Base-by-base conservation (phyloP, 192 early-diverging fungal genomes). In the Geosiphon pyriformis region DNA sequence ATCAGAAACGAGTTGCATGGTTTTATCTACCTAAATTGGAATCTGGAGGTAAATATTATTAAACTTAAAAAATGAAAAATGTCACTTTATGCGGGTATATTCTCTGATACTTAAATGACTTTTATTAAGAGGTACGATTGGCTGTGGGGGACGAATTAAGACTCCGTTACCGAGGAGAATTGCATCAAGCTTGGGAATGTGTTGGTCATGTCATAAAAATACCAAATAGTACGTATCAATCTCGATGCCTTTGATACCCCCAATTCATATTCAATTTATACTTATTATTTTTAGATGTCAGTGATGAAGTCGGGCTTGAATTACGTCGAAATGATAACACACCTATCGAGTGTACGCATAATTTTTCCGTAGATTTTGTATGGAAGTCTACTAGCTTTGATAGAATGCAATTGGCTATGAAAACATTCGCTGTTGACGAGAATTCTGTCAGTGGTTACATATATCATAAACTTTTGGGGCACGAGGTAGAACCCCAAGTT, bases 381-480 rank as follows among this genome's bases (percentile, higher is more conserved):
- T 99, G 95, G 95, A 98, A 98, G 78, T 89, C 94, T 4, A 94
- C 92, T 3, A 92, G 92, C 18, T 99, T 95, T 78, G 95, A 99
- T 70, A 86, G 91, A 47, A 98, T 98, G 95, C 95, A 98, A 74
- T 77, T 84, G 56, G 94, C 97, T 0, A 88, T 99, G 90, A 92
- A 93, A 69, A 92, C 86, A 2, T 99, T 99, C 87, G 95, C 97
- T 4, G 88, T 95, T 12, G 92, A 96, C 75, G 93, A 97, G 70
- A 89, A 86, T 0, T 90, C 89, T 4, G 92, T 98, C 27, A 94
- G 91, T 77, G 92, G 92, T 27, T 95, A 96, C 72, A 90, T 99
- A 46, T 98, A 96, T 76, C 95, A 98, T 70, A 85, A 86, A 23
- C 75, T 99, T 20, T 72, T 99, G 4, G 97, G 97, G 69, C 97